phyloP scores from a whole-genome alignment of 2,329 filamentous ascomycete species.

The Aspergillus sp. region DNA sequence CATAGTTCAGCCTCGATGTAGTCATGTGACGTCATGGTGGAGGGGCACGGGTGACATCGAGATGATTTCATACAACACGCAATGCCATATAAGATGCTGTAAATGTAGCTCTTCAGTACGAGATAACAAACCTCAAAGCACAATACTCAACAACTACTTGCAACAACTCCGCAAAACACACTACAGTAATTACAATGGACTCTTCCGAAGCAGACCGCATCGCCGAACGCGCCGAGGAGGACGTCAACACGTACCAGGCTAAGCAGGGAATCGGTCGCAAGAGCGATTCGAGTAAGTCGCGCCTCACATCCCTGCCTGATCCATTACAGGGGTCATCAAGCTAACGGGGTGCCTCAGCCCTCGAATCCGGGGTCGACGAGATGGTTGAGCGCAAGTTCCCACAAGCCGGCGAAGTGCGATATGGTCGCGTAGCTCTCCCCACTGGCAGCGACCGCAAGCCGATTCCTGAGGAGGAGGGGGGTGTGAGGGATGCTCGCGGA shows the following conservation, averaged over 20 bases:
- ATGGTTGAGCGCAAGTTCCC: conserved; percentile 43
- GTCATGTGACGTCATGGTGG: conserved; percentile 15
- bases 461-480: conserved; percentile 49
- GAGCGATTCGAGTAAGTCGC: conserved; percentile 45
- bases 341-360: conserved; percentile 26
- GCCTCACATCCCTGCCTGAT: too few relatives aligned
- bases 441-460: conserved; percentile 44
- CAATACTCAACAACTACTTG: not conserved
- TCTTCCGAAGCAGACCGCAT: conserved; percentile 18
- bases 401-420: conserved; percentile 36
- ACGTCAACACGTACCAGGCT: conserved; percentile 46
- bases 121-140: not conserved
- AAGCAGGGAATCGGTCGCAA: conserved; percentile 45
- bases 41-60: conserved; percentile 33
- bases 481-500: conserved; percentile 42
- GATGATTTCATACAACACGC: conserved; percentile 24
- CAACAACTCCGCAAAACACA: too few relatives aligned
- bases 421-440: conserved; percentile 39
- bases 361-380: conserved; percentile 49
- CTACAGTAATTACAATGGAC: not conserved
- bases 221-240: conserved; percentile 42
- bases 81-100: not conserved
- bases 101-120: not conserved
- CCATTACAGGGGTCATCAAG: too few relatives aligned
- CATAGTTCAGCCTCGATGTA: not conserved